Evolutionary conservation across 345 rosid genomes (phyloP).

Genomic region (Linum lewisii): DNA sequence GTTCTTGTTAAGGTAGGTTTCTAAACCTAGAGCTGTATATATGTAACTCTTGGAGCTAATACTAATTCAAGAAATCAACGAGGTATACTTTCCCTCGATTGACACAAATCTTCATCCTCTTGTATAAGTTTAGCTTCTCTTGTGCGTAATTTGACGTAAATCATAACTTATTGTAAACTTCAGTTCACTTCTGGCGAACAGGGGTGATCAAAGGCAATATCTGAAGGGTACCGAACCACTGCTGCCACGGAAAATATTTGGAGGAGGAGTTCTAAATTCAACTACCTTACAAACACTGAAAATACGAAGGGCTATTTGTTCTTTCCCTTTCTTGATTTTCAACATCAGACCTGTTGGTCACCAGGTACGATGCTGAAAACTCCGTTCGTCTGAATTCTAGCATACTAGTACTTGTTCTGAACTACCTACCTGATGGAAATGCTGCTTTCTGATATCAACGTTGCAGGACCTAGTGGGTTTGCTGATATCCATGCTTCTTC

Average conservation of each 20-base stretch:
- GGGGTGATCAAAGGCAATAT: slow-evolving; percentile 19
- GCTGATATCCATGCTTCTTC: slow-evolving; percentile 62
- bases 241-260: slow-evolving; percentile 26
- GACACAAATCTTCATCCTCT: too few species aligned
- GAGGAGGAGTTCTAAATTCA: slow-evolving; percentile 59
- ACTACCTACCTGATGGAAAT: neutral
- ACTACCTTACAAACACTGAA: slow-evolving; percentile 57
- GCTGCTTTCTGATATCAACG: neutral
- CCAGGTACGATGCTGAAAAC: slow-evolving; percentile 45
- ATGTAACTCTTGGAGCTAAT: too few species aligned
- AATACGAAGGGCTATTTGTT: slow-evolving; percentile 39
- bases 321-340: slow-evolving; percentile 46
- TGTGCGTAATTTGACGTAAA: slow-evolving; percentile 2
- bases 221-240: slow-evolving; percentile 23
- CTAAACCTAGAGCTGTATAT: too few species aligned
- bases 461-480: slow-evolving; percentile 86
- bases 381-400: neutral
- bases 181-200: slow-evolving; percentile 28
- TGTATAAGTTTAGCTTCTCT: neutral
- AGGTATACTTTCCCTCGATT: too few species aligned
- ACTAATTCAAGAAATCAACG: too few species aligned
- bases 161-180: slow-evolving; percentile 4
- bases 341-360: slow-evolving; percentile 83
- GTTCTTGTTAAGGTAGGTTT: too few species aligned
- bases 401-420: too few species aligned